Evolutionary conservation across 2,329 filamentous ascomycete species (phyloP).

Genomic region (Metarhizium sp.): DNA sequence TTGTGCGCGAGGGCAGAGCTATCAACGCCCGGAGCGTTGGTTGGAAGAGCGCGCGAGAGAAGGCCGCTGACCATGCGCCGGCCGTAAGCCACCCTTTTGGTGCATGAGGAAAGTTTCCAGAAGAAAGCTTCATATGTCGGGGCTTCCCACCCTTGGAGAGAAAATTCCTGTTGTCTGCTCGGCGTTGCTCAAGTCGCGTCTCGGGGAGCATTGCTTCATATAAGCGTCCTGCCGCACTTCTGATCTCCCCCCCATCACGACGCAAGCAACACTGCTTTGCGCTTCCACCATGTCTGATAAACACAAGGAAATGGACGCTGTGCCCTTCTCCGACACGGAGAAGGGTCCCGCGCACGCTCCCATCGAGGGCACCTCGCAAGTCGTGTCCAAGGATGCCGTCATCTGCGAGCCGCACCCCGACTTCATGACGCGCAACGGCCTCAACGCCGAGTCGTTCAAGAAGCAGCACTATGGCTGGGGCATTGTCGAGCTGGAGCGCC

Average conservation of each 20-base stretch:
- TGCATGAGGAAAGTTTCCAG: background rate
- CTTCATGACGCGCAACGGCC: constrained; percentile 25
- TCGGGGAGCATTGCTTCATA: too few relatives aligned
- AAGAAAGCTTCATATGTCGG: background rate
- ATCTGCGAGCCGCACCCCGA: constrained; percentile 3
- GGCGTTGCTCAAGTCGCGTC: too few relatives aligned
- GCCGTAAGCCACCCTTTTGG: background rate
- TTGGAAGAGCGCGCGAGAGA: background rate
- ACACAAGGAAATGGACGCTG: background rate
- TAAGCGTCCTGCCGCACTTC: background rate
- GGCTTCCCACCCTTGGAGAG: background rate
- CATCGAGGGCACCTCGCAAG: background rate
- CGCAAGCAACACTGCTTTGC: too few relatives aligned
- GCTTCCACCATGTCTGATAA: background rate
- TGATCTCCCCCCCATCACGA: background rate
- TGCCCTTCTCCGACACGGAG: background rate
- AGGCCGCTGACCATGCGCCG: background rate
- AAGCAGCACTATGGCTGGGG: constrained; percentile 20
- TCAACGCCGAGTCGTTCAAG: constrained; percentile 26
- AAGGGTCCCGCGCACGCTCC: background rate
- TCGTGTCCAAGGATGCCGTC: background rate
- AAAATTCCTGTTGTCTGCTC: too few relatives aligned
- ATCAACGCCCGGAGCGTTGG: background rate
- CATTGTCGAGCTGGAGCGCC: constrained; percentile 29
- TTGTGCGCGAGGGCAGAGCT: background rate